Evolutionary conservation across 805 yeast species (phyloP).

Genomic region (Candida corydali): DNA sequence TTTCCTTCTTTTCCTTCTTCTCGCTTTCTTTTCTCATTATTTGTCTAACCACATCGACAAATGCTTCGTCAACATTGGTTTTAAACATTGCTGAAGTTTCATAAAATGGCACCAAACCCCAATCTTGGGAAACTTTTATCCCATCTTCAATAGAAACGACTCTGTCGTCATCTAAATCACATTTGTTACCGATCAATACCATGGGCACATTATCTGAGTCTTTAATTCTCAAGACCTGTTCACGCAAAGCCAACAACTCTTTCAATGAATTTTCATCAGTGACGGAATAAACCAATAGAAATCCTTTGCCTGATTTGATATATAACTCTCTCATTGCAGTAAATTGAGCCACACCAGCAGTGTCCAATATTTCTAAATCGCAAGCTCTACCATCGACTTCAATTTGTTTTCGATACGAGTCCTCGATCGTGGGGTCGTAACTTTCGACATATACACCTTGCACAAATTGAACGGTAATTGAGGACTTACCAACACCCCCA

Average conservation of each 20-base stretch:
- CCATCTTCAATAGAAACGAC: slow-evolving; percentile 80
- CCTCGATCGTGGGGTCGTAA: slow-evolving; percentile 97
- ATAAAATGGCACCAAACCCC: slow-evolving; percentile 90
- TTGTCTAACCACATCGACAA: slow-evolving; percentile 83
- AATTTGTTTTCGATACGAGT: slow-evolving; percentile 84
- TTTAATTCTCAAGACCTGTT: slow-evolving; percentile 81
- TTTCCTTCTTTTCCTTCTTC: slow-evolving; percentile 41
- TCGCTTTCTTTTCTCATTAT: slow-evolving; percentile 73
- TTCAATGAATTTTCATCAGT: slow-evolving; percentile 63
- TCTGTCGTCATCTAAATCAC: slow-evolving; percentile 75
- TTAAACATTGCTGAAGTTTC: slow-evolving; percentile 91
- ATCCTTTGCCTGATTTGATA: slow-evolving; percentile 82
- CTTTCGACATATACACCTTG: slow-evolving; percentile 87
- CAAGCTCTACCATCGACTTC: slow-evolving; percentile 86
- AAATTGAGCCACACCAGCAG: slow-evolving; percentile 78
- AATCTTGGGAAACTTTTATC: slow-evolving; percentile 70
- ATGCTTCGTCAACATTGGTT: slow-evolving; percentile 87
- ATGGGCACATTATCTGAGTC: slow-evolving; percentile 76
- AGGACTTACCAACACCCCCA: slow-evolving; percentile 96
- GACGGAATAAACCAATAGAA: slow-evolving; percentile 54
- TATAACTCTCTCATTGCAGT: slow-evolving; percentile 92
- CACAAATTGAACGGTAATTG: slow-evolving; percentile 86
- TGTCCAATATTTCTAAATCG: slow-evolving; percentile 66
- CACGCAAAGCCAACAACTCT: slow-evolving; percentile 74
- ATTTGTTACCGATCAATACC: slow-evolving; percentile 88